Conservation (phyloP, 257 asterid species). For the Solanum tarijense region DNA sequence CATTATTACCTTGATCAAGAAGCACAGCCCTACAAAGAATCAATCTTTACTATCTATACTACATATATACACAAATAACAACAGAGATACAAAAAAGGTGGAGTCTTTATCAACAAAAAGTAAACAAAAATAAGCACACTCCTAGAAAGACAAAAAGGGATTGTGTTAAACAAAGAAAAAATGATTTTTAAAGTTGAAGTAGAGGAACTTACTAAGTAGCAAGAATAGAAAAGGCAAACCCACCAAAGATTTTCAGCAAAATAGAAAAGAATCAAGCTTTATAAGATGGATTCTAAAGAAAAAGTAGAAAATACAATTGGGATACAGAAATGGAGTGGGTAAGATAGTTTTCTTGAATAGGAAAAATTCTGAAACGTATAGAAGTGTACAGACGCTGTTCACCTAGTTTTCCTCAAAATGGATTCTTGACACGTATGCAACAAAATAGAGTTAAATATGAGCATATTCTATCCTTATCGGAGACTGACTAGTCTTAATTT, state of each 20-base stretch:
- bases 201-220: constrained; percentile 6
- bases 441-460: neutral
- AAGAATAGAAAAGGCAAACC: neutral
- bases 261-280: neutral
- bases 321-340: neutral
- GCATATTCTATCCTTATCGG: too few relatives aligned
- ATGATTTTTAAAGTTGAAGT: neutral
- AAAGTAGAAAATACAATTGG: neutral
- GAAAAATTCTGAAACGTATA: neutral
- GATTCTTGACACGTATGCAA: constrained; percentile 19
- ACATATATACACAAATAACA: neutral
- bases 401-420: constrained; percentile 9
- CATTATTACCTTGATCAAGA: neutral
- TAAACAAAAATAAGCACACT: neutral
- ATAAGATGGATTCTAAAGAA: neutral
- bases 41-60: neutral
- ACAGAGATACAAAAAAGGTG: neutral
- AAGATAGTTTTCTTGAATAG: neutral
- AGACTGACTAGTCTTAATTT: too few relatives aligned
- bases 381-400: constrained; percentile 7
- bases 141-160: neutral
- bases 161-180: neutral
- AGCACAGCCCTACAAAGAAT: neutral
- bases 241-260: neutral
- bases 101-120: neutral